Conservation (phyloP, 257 asterid genomes). For the Jacaranda mimosifolia region DNA sequence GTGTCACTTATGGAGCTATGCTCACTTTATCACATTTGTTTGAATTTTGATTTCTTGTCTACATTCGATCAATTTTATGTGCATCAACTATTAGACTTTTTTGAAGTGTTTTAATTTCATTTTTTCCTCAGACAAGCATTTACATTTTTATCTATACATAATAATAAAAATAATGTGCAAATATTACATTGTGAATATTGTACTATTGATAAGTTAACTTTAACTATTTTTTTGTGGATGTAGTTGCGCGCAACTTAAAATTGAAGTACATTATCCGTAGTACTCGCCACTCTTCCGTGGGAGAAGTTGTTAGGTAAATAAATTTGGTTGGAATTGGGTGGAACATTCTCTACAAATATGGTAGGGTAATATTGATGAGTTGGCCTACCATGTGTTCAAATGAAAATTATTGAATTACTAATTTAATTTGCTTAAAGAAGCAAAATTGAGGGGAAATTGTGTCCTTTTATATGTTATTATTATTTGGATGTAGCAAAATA, state of each 20-base stretch:
- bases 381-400: background rate
- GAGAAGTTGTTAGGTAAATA: background rate
- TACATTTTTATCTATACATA: no score
- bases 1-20: no score
- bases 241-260: background rate
- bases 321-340: background rate
- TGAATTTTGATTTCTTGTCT: no score
- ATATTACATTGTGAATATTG: background rate
- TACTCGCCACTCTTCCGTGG: background rate
- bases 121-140: background rate
- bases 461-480: background rate
- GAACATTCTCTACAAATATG: background rate
- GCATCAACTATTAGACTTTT: no score
- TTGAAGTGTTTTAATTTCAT: background rate
- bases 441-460: conserved; percentile 10
- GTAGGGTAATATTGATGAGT: background rate
- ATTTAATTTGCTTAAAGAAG: background rate
- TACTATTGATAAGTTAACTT: no score
- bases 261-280: background rate
- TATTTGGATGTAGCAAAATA: background rate
- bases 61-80: no score
- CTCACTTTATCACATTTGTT: no score
- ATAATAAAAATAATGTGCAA: no score
- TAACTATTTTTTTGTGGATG: background rate
- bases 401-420: background rate